These are phyloP conservation scores for Nothophytophthora sp. DNA, from an alignment of 352 stramenopile species.

Conservation along the genomic window DNA sequence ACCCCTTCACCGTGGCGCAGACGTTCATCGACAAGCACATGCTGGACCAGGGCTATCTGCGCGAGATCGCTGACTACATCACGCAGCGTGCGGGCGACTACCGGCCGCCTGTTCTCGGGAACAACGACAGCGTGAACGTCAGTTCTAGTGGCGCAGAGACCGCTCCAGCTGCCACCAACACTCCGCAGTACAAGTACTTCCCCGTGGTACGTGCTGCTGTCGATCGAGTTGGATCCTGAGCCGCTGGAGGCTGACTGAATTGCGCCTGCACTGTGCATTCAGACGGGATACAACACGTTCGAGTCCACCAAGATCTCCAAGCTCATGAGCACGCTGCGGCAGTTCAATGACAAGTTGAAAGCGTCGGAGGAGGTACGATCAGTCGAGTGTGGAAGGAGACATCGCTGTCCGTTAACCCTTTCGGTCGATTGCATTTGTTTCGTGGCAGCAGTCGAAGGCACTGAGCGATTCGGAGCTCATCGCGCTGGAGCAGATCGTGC, in stretches of 20 bases:
- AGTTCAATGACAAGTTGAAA: conserved; percentile 88
- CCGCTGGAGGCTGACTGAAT: conserved; percentile 6
- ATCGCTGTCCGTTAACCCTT: not conserved
- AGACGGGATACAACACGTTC: conserved; percentile 91
- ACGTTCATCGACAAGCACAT: conserved; percentile 97
- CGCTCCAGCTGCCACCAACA: conserved; percentile 2
- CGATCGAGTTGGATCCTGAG: conserved; percentile 4
- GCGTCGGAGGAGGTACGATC: conserved; percentile 45
- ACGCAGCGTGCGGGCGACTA: conserved; percentile 89
- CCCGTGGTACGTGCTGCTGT: conserved; percentile 44
- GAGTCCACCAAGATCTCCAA: conserved; percentile 93
- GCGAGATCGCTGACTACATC: conserved; percentile 97
- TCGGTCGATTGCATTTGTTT: not conserved
- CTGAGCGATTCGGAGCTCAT: conserved; percentile 56
- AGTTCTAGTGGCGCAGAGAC: conserved; percentile 6
- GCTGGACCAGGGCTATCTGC: conserved; percentile 93
- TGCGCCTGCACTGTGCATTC: conserved; percentile 1
- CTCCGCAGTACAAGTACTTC: conserved; percentile 62
- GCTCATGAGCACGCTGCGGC: conserved; percentile 88
- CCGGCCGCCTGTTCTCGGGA: conserved; percentile 64
- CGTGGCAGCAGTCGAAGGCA: conserved; percentile 8
- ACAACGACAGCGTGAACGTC: conserved; percentile 29
- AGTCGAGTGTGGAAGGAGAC: conserved; percentile 12
- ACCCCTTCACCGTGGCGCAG: conserved; percentile 96
- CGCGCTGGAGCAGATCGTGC: conserved; percentile 56